Conservation (phyloP, 345 rosid genomes). For the Trapa incisa region DNA sequence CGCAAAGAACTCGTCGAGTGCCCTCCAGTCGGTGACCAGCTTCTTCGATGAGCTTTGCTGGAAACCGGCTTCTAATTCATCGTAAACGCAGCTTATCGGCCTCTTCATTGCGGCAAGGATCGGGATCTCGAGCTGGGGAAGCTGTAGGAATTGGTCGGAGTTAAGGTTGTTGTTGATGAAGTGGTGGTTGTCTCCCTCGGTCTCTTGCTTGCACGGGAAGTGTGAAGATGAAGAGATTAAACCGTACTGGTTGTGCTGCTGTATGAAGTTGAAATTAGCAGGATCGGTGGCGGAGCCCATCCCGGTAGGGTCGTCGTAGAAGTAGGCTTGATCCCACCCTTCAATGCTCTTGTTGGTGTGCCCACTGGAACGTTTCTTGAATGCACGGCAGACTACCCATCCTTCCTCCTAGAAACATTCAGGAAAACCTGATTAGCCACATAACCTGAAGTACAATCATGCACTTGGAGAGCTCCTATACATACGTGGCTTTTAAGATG, state of each 20-base stretch:
- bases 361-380: conserved; percentile 52
- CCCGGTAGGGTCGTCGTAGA: conserved; percentile 46
- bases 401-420: conserved; percentile 68
- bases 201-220: conserved; percentile 66
- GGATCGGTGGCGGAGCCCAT: conserved; percentile 41
- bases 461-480: too few relatives aligned
- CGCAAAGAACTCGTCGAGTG: conserved; percentile 80
- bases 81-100: conserved; percentile 28
- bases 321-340: conserved; percentile 60
- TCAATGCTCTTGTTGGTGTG: conserved; percentile 45
- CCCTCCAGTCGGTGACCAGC: conserved; percentile 75
- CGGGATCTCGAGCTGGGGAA: conserved; percentile 89
- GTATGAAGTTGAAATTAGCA: conserved; percentile 21
- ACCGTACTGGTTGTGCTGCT: conserved; percentile 30
- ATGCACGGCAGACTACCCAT: conserved; percentile 98
- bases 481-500: too few relatives aligned
- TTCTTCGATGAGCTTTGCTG: conserved; percentile 16
- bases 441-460: too few relatives aligned
- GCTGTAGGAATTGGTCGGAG: conserved; percentile 46
- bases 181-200: conserved; percentile 42
- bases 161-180: conserved; percentile 26
- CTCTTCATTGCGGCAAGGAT: conserved; percentile 46
- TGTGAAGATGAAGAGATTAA: conserved; percentile 24
- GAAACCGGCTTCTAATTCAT: conserved; percentile 15
- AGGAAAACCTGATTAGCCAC: not conserved